Evolutionary conservation across 257 asterid species (phyloP), one percentile per base, ranked within the genome.

Genomic region (Salvia rosmarinus): DNA sequence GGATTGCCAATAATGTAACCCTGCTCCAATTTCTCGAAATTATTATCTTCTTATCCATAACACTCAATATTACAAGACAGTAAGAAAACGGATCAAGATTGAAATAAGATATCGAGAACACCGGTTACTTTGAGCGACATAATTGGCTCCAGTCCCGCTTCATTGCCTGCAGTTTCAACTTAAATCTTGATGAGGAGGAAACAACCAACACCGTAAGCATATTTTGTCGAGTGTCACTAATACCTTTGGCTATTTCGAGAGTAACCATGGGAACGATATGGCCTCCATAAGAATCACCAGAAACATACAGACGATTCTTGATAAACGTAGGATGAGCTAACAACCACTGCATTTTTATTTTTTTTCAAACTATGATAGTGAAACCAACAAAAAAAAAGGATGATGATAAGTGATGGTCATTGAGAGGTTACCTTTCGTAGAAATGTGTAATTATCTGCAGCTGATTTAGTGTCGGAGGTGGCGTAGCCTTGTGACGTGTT

Each of bases 221-320:
- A 35, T 8, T 14, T 34, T 9, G 3, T 34, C 4, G 1, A 9
- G 14, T 17, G 64, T 1, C 12, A 1, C 13, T 39, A 39, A 39
- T 39, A 39, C 44, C 44, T 39, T 39, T 8, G 0, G 44, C 44
- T 39, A 39, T 39, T 39, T 39, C 3, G 8, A 39, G 70, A 35
- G 81, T 85, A 6, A 86, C 57, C 76, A 84, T 65, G 8, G 90
- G 85, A 13, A 52, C 76, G 35, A 82, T 61, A 55, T 74, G 78
- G 72, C 86, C 92, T 46, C 80, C 90, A 17, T 88, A 83, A 11
- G 95, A 88, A 34, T 86, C 90, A 4, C 92, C 89, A 4, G 69
- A 85, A 71, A 88, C 17, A 66, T 74, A 86, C 0, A 88, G 49
- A 1, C 64, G 83, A 61, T 84, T 81, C 10, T 80, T 64, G 4